These are phyloP conservation scores for Bipolaris bicolor DNA, from an alignment of 2,329 filamentous ascomycete genomes.

Conservation along the genomic window DNA sequence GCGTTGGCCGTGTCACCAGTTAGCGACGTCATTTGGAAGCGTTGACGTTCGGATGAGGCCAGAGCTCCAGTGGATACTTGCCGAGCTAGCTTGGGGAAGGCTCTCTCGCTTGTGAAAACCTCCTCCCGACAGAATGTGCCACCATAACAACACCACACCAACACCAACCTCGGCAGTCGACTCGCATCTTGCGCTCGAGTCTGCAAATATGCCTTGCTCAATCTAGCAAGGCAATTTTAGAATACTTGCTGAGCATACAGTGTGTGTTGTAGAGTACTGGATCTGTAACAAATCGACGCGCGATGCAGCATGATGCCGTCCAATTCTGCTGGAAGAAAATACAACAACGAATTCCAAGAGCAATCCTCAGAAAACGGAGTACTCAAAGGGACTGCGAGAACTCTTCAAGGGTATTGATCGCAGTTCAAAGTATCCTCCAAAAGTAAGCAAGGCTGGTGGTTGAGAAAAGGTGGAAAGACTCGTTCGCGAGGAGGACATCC, in stretches of 20 bases:
- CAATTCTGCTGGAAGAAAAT: not conserved
- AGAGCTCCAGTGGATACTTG: slow-evolving; percentile 19
- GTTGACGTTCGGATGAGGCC: slow-evolving; percentile 17
- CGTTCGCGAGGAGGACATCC: slow-evolving; percentile 23
- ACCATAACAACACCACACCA: too few relatives aligned
- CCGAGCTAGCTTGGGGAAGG: slow-evolving; percentile 21
- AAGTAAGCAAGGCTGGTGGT: slow-evolving; percentile 17
- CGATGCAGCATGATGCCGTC: not conserved
- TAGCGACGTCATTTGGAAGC: slow-evolving; percentile 30
- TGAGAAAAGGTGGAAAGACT: slow-evolving; percentile 25
- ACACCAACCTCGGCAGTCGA: not conserved
- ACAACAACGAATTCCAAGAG: not conserved
- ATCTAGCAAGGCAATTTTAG: not conserved
- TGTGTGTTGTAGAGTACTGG: not conserved
- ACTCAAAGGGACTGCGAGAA: slow-evolving; percentile 42
- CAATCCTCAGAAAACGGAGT: slow-evolving; percentile 17
- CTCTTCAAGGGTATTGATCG: slow-evolving; percentile 32
- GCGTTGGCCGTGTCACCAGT: slow-evolving; percentile 21
- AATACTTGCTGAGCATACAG: not conserved
- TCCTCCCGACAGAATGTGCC: not conserved
- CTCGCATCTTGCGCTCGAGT: not conserved
- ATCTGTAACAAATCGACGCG: not conserved
- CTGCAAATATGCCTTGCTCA: not conserved
- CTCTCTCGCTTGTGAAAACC: slow-evolving; percentile 27
- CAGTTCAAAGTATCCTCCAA: slow-evolving; percentile 43